phyloP scores from a whole-genome alignment of 2,329 filamentous ascomycete genomes.

The Nothopassalora personata region DNA sequence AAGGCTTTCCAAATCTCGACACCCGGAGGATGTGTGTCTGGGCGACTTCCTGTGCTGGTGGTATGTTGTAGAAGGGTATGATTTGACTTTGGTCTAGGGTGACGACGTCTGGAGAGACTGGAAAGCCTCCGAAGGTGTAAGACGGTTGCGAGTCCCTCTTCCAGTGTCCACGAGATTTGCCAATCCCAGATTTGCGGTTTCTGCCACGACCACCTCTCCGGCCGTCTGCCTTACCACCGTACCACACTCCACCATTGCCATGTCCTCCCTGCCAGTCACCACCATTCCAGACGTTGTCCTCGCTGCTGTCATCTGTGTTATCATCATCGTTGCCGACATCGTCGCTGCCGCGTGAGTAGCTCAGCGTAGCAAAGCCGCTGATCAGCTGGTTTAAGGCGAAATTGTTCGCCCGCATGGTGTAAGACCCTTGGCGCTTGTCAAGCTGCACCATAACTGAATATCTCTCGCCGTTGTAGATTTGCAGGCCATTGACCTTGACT shows the following conservation, averaged over 20 bases:
- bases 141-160: not conserved
- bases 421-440: slow-evolving; percentile 36
- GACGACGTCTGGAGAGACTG: not conserved
- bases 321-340: not conserved
- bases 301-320: not conserved
- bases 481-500: slow-evolving; percentile 40
- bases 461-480: slow-evolving; percentile 48
- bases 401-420: not conserved
- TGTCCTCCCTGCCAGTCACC: not conserved
- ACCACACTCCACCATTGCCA: not conserved
- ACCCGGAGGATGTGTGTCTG: not conserved
- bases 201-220: not conserved
- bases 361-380: slow-evolving; percentile 3
- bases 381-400: slow-evolving; percentile 3
- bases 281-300: not conserved
- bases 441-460: slow-evolving; percentile 49
- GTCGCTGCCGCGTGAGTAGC: not conserved
- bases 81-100: not conserved
- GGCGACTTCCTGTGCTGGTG: not conserved
- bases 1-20: not conserved
- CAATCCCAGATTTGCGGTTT: not conserved
- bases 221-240: not conserved
- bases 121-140: not conserved
- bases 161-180: not conserved
- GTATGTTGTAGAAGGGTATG: not conserved